A percentile compares a stretch with the other conserved stretches of the same genome.
phyloP scores from a whole-genome alignment of 2,329 filamentous ascomycete genomes.

The Fusarium redolens region DNA sequence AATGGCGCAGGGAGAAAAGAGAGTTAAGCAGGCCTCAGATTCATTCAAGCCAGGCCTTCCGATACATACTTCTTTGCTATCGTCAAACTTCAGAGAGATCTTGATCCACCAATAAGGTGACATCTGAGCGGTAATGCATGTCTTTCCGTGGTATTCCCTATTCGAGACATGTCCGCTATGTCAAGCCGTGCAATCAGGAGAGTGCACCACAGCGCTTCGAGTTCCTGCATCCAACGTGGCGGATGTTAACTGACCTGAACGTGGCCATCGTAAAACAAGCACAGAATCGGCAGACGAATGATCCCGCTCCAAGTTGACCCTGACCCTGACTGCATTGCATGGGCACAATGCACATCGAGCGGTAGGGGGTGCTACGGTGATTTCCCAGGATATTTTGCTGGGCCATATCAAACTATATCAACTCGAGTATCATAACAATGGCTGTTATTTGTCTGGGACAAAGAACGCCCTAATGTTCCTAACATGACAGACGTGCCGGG shows the following conservation, averaged over 20 bases:
- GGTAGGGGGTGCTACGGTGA: conserved; percentile 1
- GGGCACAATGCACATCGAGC: conserved; percentile 11
- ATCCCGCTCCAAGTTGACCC: conserved; percentile 29
- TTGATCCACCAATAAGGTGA: conserved; percentile 12
- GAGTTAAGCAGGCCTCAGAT: not conserved
- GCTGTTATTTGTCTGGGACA: not conserved
- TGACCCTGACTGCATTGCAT: conserved; percentile 24
- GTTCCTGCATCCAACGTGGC: conserved; percentile 48
- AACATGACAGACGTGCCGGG: not conserved
- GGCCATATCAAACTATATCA: not conserved
- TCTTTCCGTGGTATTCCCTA: conserved; percentile 23
- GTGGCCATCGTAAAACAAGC: conserved; percentile 24
- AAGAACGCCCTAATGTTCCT: not conserved
- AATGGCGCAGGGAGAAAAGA: conserved; percentile 6
- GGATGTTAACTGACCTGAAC: conserved; percentile 42
- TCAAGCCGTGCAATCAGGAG: conserved; percentile 25
- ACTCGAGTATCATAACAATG: not conserved
- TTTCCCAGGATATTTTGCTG: not conserved
- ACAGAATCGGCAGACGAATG: conserved; percentile 27
- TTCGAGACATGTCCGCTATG: conserved; percentile 23
- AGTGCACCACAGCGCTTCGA: conserved; percentile 34
- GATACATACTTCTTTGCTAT: not conserved
- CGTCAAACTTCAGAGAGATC: not conserved
- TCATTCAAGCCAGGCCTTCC: not conserved
- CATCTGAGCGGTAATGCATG: conserved; percentile 17